A percentile compares a stretch with the other conserved stretches of the same genome.
phyloP scores from a whole-genome alignment of 169 alveolate genomes.

The Cryptosporidium ubiquitum region DNA sequence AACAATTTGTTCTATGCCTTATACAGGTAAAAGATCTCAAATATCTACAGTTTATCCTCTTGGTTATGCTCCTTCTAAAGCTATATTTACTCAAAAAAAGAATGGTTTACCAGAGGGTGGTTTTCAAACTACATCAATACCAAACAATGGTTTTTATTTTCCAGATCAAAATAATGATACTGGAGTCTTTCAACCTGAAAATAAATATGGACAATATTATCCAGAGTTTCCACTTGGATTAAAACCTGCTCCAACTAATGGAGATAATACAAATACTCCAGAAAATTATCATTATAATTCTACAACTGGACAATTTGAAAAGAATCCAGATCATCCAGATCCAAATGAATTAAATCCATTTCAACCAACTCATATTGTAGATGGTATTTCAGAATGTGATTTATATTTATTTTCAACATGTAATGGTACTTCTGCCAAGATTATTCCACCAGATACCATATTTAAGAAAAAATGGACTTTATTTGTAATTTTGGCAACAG shows the following conservation, averaged over 20 bases:
- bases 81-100: constrained; percentile 6
- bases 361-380: constrained; percentile 24
- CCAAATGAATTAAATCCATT: constrained; percentile 1
- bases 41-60: constrained; percentile 18
- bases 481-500: constrained; percentile 47
- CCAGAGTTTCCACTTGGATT: constrained; percentile 43
- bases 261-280: constrained; percentile 6
- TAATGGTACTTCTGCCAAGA: constrained; percentile 43
- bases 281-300: constrained; percentile 11
- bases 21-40: not conserved
- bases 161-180: not conserved
- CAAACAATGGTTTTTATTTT: constrained; percentile 15
- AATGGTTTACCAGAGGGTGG: constrained; percentile 19
- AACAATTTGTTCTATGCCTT: constrained; percentile 7
- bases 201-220: constrained; percentile 9
- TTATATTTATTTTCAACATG: constrained; percentile 14
- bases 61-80: constrained; percentile 40
- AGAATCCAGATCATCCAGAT: not conserved
- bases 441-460: constrained; percentile 26
- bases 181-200: constrained; percentile 15
- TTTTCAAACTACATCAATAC: constrained; percentile 1
- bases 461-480: constrained; percentile 32
- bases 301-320: constrained; percentile 54
- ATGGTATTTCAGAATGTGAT: constrained; percentile 20
- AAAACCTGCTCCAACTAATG: constrained; percentile 51